Conservation (phyloP, 1,284 basidiomycete species). For the Cystobasidium pallidum region DNA sequence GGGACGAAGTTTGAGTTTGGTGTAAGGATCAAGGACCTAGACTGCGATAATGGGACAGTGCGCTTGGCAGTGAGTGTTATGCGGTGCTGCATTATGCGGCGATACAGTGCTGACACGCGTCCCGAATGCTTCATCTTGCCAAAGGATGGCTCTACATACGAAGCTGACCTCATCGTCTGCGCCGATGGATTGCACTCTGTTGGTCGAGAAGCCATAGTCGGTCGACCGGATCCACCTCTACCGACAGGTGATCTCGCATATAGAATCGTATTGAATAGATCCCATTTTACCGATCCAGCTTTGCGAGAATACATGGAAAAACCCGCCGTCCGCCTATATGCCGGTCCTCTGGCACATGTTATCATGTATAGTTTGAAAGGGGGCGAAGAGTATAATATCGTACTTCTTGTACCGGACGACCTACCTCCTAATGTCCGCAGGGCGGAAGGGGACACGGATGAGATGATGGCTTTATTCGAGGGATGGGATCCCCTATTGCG, state of each 20-base stretch:
- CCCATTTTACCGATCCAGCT: slow-evolving; percentile 27
- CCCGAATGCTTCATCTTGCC: background rate
- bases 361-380: slow-evolving; percentile 36
- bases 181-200: slow-evolving; percentile 39
- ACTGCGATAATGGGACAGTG: slow-evolving; percentile 24
- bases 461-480: slow-evolving; percentile 42
- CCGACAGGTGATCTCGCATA: slow-evolving; percentile 43
- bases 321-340: slow-evolving; percentile 31
- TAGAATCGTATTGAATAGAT: slow-evolving; percentile 36
- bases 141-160: slow-evolving; percentile 24
- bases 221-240: slow-evolving; percentile 26
- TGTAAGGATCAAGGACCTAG: slow-evolving; percentile 11
- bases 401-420: slow-evolving; percentile 35
- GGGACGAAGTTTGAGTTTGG: slow-evolving; percentile 30
- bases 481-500: slow-evolving; percentile 38
- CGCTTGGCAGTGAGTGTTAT: slow-evolving; percentile 10
- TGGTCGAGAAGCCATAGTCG: slow-evolving; percentile 26
- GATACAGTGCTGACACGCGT: background rate
- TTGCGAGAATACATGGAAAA: slow-evolving; percentile 35
- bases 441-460: slow-evolving; percentile 22
- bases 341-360: slow-evolving; percentile 34
- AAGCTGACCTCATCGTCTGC: slow-evolving; percentile 38
- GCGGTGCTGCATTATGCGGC: too few species aligned
- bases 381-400: slow-evolving; percentile 33
- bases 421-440: slow-evolving; percentile 25